Evolutionary conservation across 2,329 filamentous ascomycete genomes (phyloP), one percentile per base, ranked within the genome.

Genomic region (Achaetomium macrosporum): DNA sequence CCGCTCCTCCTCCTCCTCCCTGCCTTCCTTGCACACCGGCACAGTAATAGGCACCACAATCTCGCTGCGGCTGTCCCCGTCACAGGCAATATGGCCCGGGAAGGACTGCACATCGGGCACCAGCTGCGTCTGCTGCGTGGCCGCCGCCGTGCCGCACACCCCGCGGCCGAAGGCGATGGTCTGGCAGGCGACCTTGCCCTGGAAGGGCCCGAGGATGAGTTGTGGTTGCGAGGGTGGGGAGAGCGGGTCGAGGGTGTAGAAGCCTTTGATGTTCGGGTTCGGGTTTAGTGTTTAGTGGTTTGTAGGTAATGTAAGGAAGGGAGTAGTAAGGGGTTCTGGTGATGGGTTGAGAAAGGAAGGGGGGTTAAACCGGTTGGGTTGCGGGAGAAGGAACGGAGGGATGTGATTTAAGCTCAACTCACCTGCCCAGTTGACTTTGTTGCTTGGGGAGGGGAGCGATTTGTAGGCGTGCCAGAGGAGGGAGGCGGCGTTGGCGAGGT

Each of bases 41-140:
- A 64, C 65, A 5, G 86, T 59, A 56, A 92, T 78, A 2, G 88
- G 88, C 45, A 92, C 88, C 16, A 93, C 88, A 65, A 93, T 84
- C 73, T 93, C 88, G 65, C 88, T 91, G 71, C 75, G 80, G 63
- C 82, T 88, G 53, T 82, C 84, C 4, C 81, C 79, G 67, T 93
- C 88, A 66, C 88, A 92, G 10, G 88, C 87, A 64, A 93, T 91
- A 66, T 92, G 88, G 2, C 87, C 88, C 0, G 86, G 85, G 63
- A 92, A 92, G 47, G 71, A 64, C 41, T 88, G 83, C 8, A 93
- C 87, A 66, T 93, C 83, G 12, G 74, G 70, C 0, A 86, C 78
- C 7, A 90, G 66, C 69, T 88, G 85, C 11, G 87, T 90, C 54
- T 70, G 65, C 42, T 70, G 69, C 3, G 73, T 77, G 20, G 76